Evolutionary conservation across 2,329 filamentous ascomycete genomes (phyloP), one percentile per base, ranked within the genome.

Genomic region (Fusarium phyllophilum): DNA sequence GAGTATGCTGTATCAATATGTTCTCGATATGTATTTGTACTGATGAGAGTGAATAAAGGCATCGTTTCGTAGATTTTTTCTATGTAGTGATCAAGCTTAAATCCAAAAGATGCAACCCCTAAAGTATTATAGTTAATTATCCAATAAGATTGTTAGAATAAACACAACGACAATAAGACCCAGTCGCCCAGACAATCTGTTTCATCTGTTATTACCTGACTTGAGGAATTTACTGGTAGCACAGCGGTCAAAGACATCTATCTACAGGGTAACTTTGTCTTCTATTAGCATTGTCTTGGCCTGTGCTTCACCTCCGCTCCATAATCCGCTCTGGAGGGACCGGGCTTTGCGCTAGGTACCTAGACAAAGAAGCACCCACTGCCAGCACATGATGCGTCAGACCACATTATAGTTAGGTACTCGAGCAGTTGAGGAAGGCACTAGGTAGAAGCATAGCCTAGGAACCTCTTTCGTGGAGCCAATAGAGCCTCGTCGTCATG

Each of bases 211-310:
- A 18, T 34, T 24, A 34, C 17, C 31, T 52, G 33, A 51, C 31
- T 34, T 51, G 48, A 29, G 45, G 18, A 46, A 46, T 46, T 29
- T 29, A 39, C 26, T 29, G 26, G 26, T 29, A 29, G 17, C 5
- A 39, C 20, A 29, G 34, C 24, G 15, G 14, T 22, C 18, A 26
- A 54, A 54, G 20, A 52, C 18, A 12, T 38, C 20, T 68, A 42
- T 38, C 24, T 68, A 42, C 33, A 72, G 69, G 69, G 69, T 72
- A 72, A 36, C 24, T 54, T 54, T 29, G 41, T 22, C n/a, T 17
- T 22, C 29, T 33, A 13, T 49, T 18, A 29, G 34, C 52, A 31
- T 45, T 62, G 39, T 48, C 69, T 55, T n/a, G 49, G 51, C 51
- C 31, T 29, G 29, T 34, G 13, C 29, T 56, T 34, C 22, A 34